phyloP scores from a whole-genome alignment of 179 eudicot species.

The Camellia oleifera region DNA sequence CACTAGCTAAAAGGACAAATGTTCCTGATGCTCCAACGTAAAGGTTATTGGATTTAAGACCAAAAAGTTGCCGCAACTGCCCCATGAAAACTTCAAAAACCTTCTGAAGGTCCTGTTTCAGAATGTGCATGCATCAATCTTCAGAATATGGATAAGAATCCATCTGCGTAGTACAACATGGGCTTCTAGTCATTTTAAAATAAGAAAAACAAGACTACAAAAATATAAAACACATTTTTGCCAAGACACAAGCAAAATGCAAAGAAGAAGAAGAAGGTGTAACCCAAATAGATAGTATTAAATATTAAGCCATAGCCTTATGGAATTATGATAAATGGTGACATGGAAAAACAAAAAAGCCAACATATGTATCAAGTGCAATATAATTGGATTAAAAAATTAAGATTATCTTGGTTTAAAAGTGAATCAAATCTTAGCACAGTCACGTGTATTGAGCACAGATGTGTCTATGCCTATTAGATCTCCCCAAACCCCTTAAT shows the following conservation, averaged over 20 bases:
- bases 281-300: not conserved
- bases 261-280: not conserved
- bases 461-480: not conserved
- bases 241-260: not conserved
- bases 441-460: not conserved
- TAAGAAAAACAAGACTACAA: not conserved
- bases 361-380: not conserved
- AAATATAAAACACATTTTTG: not conserved
- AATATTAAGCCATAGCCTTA: not conserved
- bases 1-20: slow-evolving; percentile 58
- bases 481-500: not conserved
- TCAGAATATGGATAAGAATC: not conserved
- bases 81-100: slow-evolving; percentile 81
- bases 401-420: not conserved
- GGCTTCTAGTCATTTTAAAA: slow-evolving; percentile 3
- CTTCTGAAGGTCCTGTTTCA: slow-evolving; percentile 59
- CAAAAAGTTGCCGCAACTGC: slow-evolving; percentile 91
- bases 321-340: not conserved
- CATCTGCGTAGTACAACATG: not conserved
- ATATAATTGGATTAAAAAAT: not conserved
- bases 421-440: not conserved
- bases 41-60: slow-evolving; percentile 66
- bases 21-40: slow-evolving; percentile 64
- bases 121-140: slow-evolving; percentile 12
- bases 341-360: not conserved